Percentiles rank a stretch among this genome's conserved stretches.
These are phyloP conservation scores for Hirsutella minnesotensis DNA, from an alignment of 2,329 filamentous ascomycete species.

Conservation along the genomic window DNA sequence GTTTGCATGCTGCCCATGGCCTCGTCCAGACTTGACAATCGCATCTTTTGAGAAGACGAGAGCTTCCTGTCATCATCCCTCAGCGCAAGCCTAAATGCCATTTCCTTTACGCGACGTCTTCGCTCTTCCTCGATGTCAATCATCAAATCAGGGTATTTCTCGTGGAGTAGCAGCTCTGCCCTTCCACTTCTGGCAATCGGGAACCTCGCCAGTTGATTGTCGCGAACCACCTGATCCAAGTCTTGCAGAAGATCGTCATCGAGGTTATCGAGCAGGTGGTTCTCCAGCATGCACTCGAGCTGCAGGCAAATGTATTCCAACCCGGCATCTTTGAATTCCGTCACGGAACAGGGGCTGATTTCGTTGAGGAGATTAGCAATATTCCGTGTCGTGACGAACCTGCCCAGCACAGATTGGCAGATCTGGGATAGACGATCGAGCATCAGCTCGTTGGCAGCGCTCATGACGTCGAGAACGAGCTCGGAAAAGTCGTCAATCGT, in stretches of 20 bases:
- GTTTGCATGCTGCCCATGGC: slow-evolving; percentile 26
- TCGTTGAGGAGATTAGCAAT: slow-evolving; percentile 76
- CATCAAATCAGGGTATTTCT: slow-evolving; percentile 50
- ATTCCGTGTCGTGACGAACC: slow-evolving; percentile 77
- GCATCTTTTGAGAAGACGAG: slow-evolving; percentile 47
- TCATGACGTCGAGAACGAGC: slow-evolving; percentile 81
- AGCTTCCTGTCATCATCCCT: slow-evolving; percentile 53
- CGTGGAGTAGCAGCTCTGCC: slow-evolving; percentile 53
- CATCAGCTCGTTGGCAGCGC: slow-evolving; percentile 89
- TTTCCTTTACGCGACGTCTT: slow-evolving; percentile 61
- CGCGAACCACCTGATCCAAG: slow-evolving; percentile 66
- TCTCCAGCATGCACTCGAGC: slow-evolving; percentile 84
- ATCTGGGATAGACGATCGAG: slow-evolving; percentile 80
- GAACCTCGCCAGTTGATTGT: slow-evolving; percentile 68
- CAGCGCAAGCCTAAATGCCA: slow-evolving; percentile 54
- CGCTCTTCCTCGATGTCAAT: slow-evolving; percentile 57
- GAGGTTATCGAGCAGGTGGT: slow-evolving; percentile 73
- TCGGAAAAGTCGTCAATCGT: slow-evolving; percentile 79
- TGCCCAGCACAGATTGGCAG: slow-evolving; percentile 74
- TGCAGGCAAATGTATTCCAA: slow-evolving; percentile 88
- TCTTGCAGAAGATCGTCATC: slow-evolving; percentile 75
- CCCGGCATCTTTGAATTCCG: slow-evolving; percentile 76
- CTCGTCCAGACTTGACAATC: slow-evolving; percentile 56
- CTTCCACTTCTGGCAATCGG: slow-evolving; percentile 69
- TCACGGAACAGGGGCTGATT: slow-evolving; percentile 71